Percentiles rank a stretch among this genome's conserved stretches.
Conservation (phyloP, 352 stramenopile species). For the Globisporangium iwayamae region DNA sequence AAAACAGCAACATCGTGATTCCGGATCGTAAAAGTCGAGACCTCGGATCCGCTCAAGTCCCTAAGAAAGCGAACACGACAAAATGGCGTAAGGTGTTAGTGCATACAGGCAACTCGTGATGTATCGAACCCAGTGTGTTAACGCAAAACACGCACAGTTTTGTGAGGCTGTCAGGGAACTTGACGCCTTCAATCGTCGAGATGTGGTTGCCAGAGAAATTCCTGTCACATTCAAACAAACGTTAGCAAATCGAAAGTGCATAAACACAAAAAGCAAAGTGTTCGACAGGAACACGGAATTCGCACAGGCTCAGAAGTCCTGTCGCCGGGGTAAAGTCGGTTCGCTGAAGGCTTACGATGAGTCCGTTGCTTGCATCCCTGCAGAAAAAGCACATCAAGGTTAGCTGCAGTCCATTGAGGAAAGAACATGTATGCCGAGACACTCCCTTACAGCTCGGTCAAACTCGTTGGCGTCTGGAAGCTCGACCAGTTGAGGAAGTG, state of each 20-base stretch:
- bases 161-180: constrained; percentile 7
- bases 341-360: constrained; percentile 4
- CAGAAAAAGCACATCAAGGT: not conserved
- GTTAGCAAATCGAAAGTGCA: not conserved
- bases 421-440: not conserved
- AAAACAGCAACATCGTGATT: constrained; percentile 7
- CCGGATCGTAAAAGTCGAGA: constrained; percentile 17
- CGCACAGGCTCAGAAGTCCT: constrained; percentile 7
- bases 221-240: not conserved
- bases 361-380: constrained; percentile 6
- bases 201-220: constrained; percentile 14
- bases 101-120: not conserved
- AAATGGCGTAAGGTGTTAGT: not conserved
- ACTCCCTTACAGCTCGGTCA: constrained; percentile 7
- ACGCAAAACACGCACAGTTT: not conserved
- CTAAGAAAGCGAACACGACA: not conserved
- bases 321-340: constrained; percentile 9
- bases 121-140: not conserved
- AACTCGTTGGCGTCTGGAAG: not conserved
- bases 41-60: not conserved
- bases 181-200: constrained; percentile 17
- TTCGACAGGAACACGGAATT: too few relatives aligned
- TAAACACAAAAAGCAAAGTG: not conserved
- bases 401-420: not conserved
- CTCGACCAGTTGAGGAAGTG: constrained; percentile 12